Evolutionary conservation across 2,329 filamentous ascomycete species (phyloP).

Genomic region (Aspergillus phoenicis): DNA sequence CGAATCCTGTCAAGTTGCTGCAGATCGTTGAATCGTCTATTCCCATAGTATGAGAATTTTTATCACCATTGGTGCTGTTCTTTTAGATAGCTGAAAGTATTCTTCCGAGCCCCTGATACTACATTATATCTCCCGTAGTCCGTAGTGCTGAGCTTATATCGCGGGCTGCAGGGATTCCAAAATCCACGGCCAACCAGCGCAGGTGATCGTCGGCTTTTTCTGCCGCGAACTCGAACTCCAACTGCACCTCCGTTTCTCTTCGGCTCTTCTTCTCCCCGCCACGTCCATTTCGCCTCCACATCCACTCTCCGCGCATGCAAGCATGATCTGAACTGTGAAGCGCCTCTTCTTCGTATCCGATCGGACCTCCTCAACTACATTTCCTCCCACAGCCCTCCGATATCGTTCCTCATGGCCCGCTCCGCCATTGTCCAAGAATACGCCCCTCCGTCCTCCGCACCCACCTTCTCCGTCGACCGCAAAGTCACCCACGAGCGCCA

Average conservation of each 20-base stretch:
- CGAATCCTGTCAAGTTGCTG: not conserved
- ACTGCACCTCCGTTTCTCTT: not conserved
- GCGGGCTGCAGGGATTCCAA: not conserved
- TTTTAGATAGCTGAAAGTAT: not conserved
- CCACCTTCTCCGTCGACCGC: slow-evolving; percentile 52
- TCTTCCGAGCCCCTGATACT: no score
- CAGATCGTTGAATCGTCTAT: not conserved
- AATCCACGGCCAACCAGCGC: not conserved
- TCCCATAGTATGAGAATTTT: not conserved
- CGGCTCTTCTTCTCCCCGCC: not conserved
- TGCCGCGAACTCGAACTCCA: slow-evolving; percentile 8
- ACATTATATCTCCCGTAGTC: no score
- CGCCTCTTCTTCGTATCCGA: slow-evolving; percentile 17
- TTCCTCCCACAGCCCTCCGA: slow-evolving; percentile 4
- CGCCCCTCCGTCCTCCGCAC: slow-evolving; percentile 40
- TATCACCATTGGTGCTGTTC: not conserved
- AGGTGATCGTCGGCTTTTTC: slow-evolving; percentile 7
- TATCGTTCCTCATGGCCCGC: slow-evolving; percentile 39
- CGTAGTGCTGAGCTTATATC: not conserved
- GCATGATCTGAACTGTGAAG: slow-evolving; percentile 9
- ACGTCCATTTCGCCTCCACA: slow-evolving; percentile 9
- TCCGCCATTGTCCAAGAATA: slow-evolving; percentile 55
- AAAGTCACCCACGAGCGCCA: slow-evolving; percentile 59
- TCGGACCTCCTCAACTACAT: not conserved
- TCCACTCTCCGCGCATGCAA: not conserved